Evolutionary conservation across 305 asterid genomes (phyloP), one percentile per base, ranked within the genome.

Genomic region (Plantago coronopus): DNA sequence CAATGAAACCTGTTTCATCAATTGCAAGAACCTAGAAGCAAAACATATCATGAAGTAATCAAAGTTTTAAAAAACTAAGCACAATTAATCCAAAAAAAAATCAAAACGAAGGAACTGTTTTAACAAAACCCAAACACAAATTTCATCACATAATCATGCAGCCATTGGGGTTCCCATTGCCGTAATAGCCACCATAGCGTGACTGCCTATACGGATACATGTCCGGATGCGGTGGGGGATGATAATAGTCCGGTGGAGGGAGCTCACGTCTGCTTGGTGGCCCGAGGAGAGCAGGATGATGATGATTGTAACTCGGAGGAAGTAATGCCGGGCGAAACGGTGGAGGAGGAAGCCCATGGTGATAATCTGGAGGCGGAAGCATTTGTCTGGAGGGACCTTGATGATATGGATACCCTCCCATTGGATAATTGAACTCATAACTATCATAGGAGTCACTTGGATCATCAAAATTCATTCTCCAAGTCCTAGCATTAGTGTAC

Each of bases 381-480:
- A 49, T 1, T 7, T n/a, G 56, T 49, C 12, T 31, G 34, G 21
- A 49, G 34, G 56, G 56, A 49, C 34, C 56, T 1, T 21, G 14
- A 49, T 12, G 17, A 49, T 49, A 16, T 16, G 22, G 25, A 3
- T 49, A 27, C n/a, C 55, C 55, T 20, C n/a, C 55, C 17, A 21
- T 10, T 3, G 31, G 34, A 19, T 49, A 27, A 49, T 12, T 49
- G 25, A 0, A 20, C 22, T 20, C 56, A 12, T 21, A 17, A 12
- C 16, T 7, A 19, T 47, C 13, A 12, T 1, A 4, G 12, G 10
- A 9, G 22, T 48, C 25, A 48, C 22, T 48, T 19, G 54, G 29
- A n/a, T 47, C 22, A 48, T 16, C 29, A 19, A 48, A 19, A 48
- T 48, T 48, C 54, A 48, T 48, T 48, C 8, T 48, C 54, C 54